These are phyloP conservation scores for Thalassiosira exigua DNA, from an alignment of 352 stramenopile species.

Conservation along the genomic window DNA sequence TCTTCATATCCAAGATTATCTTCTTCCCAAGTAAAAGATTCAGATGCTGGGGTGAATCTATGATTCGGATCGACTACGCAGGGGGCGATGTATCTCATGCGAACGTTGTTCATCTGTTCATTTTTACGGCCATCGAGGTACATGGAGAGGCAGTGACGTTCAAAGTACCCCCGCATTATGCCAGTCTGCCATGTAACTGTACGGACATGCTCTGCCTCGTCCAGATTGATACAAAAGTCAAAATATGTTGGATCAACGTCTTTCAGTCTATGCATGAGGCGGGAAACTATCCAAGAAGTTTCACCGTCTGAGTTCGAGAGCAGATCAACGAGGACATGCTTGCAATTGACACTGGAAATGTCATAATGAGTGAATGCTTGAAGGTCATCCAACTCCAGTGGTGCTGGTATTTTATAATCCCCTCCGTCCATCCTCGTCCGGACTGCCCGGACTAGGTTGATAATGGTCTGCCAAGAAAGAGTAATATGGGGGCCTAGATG, in stretches of 20 bases:
- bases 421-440: neutral
- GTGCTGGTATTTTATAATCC: slow-evolving; percentile 1
- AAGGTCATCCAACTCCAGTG: slow-evolving; percentile 5
- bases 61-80: slow-evolving; percentile 12
- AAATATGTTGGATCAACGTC: slow-evolving; percentile 14
- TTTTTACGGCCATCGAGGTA: neutral
- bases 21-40: slow-evolving; percentile 25
- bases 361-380: slow-evolving; percentile 14
- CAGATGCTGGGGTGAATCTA: slow-evolving; percentile 1
- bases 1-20: neutral
- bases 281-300: neutral
- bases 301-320: slow-evolving; percentile 8
- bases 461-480: too few species aligned
- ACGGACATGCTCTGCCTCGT: slow-evolving; percentile 1
- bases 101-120: neutral
- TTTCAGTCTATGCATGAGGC: slow-evolving; percentile 6
- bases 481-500: too few species aligned
- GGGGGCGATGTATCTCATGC: slow-evolving; percentile 12
- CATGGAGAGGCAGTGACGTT: too few species aligned
- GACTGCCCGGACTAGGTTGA: neutral
- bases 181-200: slow-evolving; percentile 3
- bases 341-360: slow-evolving; percentile 14
- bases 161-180: neutral
- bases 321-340: neutral
- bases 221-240: slow-evolving; percentile 1